Evolutionary conservation across 352 stramenopile genomes (phyloP).

Genomic region (Phytophthora ramorum): DNA sequence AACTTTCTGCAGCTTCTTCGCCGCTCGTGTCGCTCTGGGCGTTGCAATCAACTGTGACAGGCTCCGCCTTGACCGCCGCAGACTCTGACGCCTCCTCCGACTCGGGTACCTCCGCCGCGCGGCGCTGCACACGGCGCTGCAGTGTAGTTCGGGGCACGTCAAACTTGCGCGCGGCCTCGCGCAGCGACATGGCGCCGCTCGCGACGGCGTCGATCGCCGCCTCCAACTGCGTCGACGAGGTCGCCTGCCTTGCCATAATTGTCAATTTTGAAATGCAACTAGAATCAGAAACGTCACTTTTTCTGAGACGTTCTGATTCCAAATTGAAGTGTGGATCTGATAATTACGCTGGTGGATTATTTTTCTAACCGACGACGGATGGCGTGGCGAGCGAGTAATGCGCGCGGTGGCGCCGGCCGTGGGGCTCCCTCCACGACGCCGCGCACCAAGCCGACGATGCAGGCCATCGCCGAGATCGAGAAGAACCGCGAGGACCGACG

Average conservation of each 20-base stretch:
- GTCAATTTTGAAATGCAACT: background rate
- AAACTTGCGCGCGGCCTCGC: conserved; percentile 76
- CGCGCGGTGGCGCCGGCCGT: conserved; percentile 13
- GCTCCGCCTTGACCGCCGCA: conserved; percentile 10
- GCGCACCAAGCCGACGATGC: conserved; percentile 66
- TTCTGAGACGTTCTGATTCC: background rate
- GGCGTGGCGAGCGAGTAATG: conserved; percentile 39
- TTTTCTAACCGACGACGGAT: conserved; percentile 22
- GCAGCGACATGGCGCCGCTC: conserved; percentile 67
- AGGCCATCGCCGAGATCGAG: conserved; percentile 84
- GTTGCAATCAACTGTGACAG: conserved; percentile 10
- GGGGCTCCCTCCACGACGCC: conserved; percentile 20
- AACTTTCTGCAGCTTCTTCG: conserved; percentile 17
- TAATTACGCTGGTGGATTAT: conserved; percentile 3
- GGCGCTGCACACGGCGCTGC: conserved; percentile 64
- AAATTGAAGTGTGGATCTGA: conserved; percentile 22
- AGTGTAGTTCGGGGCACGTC: conserved; percentile 76
- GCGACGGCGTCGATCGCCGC: conserved; percentile 69
- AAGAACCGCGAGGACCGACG: conserved; percentile 87
- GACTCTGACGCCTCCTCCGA: conserved; percentile 10
- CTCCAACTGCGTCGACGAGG: conserved; percentile 39
- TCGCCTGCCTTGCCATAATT: conserved; percentile 29
- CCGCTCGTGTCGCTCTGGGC: conserved; percentile 28
- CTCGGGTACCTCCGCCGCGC: conserved; percentile 1
- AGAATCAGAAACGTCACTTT: background rate